phyloP scores from a whole-genome alignment of 345 rosid species.

The Mallotus nudiflorus region DNA sequence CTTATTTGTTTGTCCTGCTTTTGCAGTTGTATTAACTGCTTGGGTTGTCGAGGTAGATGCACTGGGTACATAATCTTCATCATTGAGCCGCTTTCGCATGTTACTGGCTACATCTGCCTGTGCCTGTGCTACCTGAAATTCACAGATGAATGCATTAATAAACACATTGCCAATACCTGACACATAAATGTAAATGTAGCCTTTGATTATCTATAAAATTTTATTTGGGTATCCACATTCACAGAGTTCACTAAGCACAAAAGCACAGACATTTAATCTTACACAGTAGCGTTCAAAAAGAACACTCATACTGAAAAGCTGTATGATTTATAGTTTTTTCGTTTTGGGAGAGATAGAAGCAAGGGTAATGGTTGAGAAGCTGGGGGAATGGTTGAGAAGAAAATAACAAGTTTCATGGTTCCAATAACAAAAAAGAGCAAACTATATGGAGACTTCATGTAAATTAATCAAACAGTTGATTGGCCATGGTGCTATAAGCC shows the following conservation, averaged over 20 bases:
- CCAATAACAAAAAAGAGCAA: not conserved
- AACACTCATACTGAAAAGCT: not conserved
- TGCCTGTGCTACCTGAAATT: constrained; percentile 72
- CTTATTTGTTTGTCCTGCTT: constrained; percentile 55
- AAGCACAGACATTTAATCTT: not conserved
- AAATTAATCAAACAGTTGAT: not conserved
- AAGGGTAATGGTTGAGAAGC: too few species aligned
- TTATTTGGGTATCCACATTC: not conserved
- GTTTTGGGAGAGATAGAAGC: too few species aligned
- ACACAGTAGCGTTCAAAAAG: not conserved
- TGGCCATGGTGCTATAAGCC: not conserved
- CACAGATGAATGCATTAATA: not conserved
- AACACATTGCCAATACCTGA: not conserved
- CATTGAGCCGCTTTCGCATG: constrained; percentile 64
- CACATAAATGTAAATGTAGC: not conserved
- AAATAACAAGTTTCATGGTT: not conserved
- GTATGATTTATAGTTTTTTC: not conserved
- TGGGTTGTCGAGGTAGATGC: constrained; percentile 31
- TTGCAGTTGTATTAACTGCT: constrained; percentile 33
- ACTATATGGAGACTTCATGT: not conserved
- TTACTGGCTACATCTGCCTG: constrained; percentile 66
- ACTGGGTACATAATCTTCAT: constrained; percentile 48
- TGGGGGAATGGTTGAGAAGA: too few species aligned
- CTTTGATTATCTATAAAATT: too few species aligned
- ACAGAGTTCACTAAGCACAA: not conserved